Percentiles rank a stretch among this genome's conserved stretches.
phyloP scores from a whole-genome alignment of 257 asterid species.

The Solanum arcanum region DNA sequence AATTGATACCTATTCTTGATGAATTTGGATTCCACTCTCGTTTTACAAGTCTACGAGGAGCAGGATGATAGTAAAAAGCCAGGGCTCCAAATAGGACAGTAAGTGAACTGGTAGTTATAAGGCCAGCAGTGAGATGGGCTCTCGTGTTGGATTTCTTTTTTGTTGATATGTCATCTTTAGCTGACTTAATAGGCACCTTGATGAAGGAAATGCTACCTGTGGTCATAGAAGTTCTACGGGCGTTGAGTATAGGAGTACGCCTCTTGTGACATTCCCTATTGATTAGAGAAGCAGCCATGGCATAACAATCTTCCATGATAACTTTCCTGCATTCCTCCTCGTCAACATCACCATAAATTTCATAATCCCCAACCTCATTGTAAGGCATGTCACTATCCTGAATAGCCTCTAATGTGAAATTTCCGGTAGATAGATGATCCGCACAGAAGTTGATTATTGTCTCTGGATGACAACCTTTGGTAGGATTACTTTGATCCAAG shows the following conservation, averaged over 20 bases:
- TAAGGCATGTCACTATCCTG: background rate
- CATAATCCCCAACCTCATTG: background rate
- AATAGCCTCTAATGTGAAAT: background rate
- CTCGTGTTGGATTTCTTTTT: background rate
- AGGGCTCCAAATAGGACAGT: background rate
- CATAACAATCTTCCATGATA: background rate
- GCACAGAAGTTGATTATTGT: background rate
- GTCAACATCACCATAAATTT: background rate
- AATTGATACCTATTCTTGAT: background rate
- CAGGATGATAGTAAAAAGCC: background rate
- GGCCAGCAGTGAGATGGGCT: background rate
- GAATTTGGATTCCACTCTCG: background rate
- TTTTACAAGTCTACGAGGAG: background rate
- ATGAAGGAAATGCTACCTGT: background rate
- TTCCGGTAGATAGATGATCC: background rate
- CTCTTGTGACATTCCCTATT: background rate
- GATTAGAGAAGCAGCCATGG: background rate
- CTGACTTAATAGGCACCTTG: background rate
- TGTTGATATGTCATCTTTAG: background rate
- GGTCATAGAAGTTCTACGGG: background rate
- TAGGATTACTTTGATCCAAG: background rate
- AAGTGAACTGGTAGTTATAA: background rate
- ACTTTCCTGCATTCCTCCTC: background rate
- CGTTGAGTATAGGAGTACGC: constrained; percentile 1
- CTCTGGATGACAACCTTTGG: background rate